Conservation (phyloP, 2,329 filamentous ascomycete species). For the Colletotrichum sp. region DNA sequence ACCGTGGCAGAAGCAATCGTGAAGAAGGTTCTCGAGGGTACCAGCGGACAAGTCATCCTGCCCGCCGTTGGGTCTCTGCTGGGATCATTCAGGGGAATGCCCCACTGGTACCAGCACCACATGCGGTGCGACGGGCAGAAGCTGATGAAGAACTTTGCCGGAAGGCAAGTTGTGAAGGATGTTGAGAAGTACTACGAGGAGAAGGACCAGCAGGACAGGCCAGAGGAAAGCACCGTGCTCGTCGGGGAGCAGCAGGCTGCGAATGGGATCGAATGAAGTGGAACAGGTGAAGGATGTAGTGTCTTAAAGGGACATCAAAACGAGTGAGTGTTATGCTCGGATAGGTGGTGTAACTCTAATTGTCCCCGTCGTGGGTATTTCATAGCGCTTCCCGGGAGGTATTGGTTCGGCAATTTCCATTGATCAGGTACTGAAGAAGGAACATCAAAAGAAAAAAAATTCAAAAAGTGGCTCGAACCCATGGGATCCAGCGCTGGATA, state of each 20-base stretch:
- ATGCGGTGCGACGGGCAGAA: conserved; percentile 48
- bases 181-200: conserved; percentile 42
- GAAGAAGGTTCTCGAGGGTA: conserved; percentile 61
- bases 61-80: conserved; percentile 50
- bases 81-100: conserved; percentile 54
- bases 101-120: conserved; percentile 66
- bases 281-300: background rate
- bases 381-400: background rate
- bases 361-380: background rate
- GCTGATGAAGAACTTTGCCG: conserved; percentile 49
- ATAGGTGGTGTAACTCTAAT: background rate
- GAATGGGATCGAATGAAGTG: background rate
- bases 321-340: background rate
- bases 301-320: background rate
- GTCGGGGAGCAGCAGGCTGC: conserved; percentile 31
- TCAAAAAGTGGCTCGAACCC: background rate
- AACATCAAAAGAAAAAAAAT: background rate
- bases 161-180: conserved; percentile 53
- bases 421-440: background rate
- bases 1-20: conserved; percentile 70
- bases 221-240: conserved; percentile 41
- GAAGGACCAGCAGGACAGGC: conserved; percentile 27
- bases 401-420: background rate
- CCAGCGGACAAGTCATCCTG: conserved; percentile 61
- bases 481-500: background rate